These are phyloP conservation scores for Babesia microti DNA, from an alignment of 169 alveolate genomes.

Conservation along the genomic window DNA sequence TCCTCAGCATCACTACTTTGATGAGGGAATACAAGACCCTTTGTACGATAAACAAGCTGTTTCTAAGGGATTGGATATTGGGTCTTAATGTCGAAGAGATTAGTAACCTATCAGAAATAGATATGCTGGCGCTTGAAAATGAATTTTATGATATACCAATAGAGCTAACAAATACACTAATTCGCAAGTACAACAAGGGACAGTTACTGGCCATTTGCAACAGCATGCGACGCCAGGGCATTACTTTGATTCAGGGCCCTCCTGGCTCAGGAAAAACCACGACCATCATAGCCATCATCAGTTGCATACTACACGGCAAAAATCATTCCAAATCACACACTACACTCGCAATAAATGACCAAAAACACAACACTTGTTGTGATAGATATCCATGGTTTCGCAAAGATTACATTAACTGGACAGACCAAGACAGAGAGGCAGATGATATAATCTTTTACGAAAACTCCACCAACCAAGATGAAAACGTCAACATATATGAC, in stretches of 20 bases:
- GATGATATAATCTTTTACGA: slow-evolving; percentile 17
- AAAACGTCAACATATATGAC: slow-evolving; percentile 18
- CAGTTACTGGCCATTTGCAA: slow-evolving; percentile 57
- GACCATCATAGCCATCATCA: slow-evolving; percentile 83
- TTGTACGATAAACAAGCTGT: slow-evolving; percentile 19
- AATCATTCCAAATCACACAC: neutral
- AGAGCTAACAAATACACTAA: slow-evolving; percentile 31
- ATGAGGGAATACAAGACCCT: slow-evolving; percentile 38
- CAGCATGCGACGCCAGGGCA: slow-evolving; percentile 62
- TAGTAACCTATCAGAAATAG: neutral
- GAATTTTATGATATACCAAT: slow-evolving; percentile 28
- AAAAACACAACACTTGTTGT: slow-evolving; percentile 3
- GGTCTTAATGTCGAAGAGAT: neutral
- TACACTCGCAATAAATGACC: neutral
- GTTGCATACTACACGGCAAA: slow-evolving; percentile 55
- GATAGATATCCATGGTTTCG: slow-evolving; percentile 9
- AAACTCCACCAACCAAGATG: neutral
- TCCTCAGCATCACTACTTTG: slow-evolving; percentile 22
- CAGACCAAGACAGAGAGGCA: slow-evolving; percentile 6
- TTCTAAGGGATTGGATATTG: slow-evolving; percentile 19
- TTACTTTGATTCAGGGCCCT: slow-evolving; percentile 92
- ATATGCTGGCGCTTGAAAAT: neutral
- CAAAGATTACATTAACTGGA: slow-evolving; percentile 3
- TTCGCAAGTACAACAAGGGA: slow-evolving; percentile 43
- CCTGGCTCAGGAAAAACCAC: slow-evolving; percentile 99